phyloP scores from a whole-genome alignment of 208 protist species.

The Sergeia podlipaevii region DNA sequence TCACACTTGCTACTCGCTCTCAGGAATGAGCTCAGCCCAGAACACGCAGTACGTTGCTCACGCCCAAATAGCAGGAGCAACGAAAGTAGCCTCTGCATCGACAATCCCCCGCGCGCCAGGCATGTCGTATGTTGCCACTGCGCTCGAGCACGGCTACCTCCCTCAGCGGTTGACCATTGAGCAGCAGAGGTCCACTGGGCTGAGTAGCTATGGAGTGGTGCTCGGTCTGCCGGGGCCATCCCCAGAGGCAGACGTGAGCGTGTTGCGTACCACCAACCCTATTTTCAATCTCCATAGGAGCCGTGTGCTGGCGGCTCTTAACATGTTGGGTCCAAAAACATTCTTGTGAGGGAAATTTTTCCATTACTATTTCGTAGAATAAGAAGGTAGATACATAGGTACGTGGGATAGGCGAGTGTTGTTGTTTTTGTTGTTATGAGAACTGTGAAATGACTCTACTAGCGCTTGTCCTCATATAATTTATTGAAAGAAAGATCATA shows the following conservation, averaged over 20 bases:
- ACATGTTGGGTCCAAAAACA: constrained; percentile 32
- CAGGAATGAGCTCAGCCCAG: constrained; percentile 75
- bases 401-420: too few species aligned
- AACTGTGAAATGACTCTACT: too few species aligned
- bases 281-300: constrained; percentile 73
- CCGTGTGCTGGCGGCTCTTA: constrained; percentile 39
- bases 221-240: constrained; percentile 13
- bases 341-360: constrained; percentile 24
- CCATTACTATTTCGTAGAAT: too few species aligned
- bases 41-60: constrained; percentile 60
- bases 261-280: constrained; percentile 53
- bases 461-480: too few species aligned
- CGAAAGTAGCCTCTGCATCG: background rate
- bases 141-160: constrained; percentile 40
- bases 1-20: constrained; percentile 91
- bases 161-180: constrained; percentile 15
- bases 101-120: background rate
- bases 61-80: too few species aligned
- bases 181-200: background rate
- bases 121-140: constrained; percentile 23
- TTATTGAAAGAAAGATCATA: too few species aligned
- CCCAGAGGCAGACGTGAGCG: constrained; percentile 15
- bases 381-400: too few species aligned
- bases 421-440: too few species aligned
- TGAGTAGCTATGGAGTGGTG: constrained; percentile 41